phyloP scores from a whole-genome alignment of 345 rosid genomes.

The Gynandropsis gynandra region DNA sequence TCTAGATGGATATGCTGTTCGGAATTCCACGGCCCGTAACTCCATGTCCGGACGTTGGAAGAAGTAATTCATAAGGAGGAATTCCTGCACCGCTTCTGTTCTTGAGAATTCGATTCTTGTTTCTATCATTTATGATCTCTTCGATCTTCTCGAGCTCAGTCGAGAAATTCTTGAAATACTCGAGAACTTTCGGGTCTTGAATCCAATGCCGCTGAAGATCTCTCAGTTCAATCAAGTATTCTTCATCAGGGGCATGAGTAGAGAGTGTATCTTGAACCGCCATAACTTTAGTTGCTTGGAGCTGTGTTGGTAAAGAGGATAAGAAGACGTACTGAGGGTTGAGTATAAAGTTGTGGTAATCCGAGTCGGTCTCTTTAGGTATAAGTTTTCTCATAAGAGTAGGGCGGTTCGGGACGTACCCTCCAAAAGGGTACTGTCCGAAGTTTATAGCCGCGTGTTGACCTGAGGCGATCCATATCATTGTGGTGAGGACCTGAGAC shows the following conservation, averaged over 20 bases:
- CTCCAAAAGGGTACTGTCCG: slow-evolving; percentile 95
- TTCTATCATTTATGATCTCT: slow-evolving; percentile 47
- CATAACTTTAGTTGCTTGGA: slow-evolving; percentile 95
- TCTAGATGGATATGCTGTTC: slow-evolving; percentile 82
- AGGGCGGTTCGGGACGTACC: slow-evolving; percentile 87
- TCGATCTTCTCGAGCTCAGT: slow-evolving; percentile 58
- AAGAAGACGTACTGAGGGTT: slow-evolving; percentile 67
- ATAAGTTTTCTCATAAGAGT: slow-evolving; percentile 70
- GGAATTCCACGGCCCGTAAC: slow-evolving; percentile 95
- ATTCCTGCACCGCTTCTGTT: slow-evolving; percentile 84
- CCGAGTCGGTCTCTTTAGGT: slow-evolving; percentile 50
- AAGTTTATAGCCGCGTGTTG: slow-evolving; percentile 94
- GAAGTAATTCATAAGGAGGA: slow-evolving; percentile 77
- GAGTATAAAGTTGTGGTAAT: slow-evolving; percentile 50
- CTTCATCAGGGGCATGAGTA: slow-evolving; percentile 84
- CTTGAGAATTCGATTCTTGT: slow-evolving; percentile 46
- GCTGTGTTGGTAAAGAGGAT: slow-evolving; percentile 67
- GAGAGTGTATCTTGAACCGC: slow-evolving; percentile 90
- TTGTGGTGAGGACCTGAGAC: slow-evolving; percentile 53
- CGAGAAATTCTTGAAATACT: slow-evolving; percentile 46
- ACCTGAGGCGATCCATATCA: slow-evolving; percentile 89
- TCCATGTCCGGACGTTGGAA: slow-evolving; percentile 74
- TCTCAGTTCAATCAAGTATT: slow-evolving; percentile 58
- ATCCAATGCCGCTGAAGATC: slow-evolving; percentile 59
- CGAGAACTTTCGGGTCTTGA: slow-evolving; percentile 42